Evolutionary conservation across 768 basidiomycete species (phyloP), one percentile per base, ranked within the genome.

Genomic region (Lentinula lateritia): DNA sequence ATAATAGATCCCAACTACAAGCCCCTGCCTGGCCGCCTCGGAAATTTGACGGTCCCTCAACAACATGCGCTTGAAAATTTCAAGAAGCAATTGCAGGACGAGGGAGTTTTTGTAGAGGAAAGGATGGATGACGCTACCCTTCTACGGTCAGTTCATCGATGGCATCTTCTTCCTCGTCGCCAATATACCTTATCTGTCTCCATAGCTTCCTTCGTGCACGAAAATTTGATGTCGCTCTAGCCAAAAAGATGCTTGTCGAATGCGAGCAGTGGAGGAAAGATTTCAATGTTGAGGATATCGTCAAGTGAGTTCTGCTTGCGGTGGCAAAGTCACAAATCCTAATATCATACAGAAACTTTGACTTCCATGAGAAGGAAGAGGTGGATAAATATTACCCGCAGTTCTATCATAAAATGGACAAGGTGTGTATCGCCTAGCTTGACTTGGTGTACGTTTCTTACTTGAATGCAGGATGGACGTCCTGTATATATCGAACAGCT

Each of bases 351-450:
- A 93, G 93, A 66, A 87, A 83, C 70, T 98, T 97, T 71, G 85
- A 89, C 57, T 98, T 95, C 74, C 83, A 83, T 60, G 95, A 97
- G 74, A 88, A 88, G 70, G 75, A 73, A 41, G 81, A 86, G 67
- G 95, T 98, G 7, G 85, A 94, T 80, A 90, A 92, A 76, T 93
- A 90, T 68, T 98, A 97, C 69, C 95, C 95, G 2, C 94, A 96
- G 68, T 97, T 84, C 75, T 97, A 98, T 73, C 96, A 98, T 79
- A 95, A 93, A 78, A 90, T 80, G 66, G 96, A 98, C 81, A 94
- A 89, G 81, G 93, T 93, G 60, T 42, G 78, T 54, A 28, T 34
- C 46, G 34, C 18, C 42, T 41, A 15, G 3, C 39, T 28, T 52
- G 38, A 39, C 5, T 6, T 43, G 42, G 55, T 42, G 53, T 50